Conservation (phyloP, 192 early-diverging fungal genomes). For the Backusella circina region DNA sequence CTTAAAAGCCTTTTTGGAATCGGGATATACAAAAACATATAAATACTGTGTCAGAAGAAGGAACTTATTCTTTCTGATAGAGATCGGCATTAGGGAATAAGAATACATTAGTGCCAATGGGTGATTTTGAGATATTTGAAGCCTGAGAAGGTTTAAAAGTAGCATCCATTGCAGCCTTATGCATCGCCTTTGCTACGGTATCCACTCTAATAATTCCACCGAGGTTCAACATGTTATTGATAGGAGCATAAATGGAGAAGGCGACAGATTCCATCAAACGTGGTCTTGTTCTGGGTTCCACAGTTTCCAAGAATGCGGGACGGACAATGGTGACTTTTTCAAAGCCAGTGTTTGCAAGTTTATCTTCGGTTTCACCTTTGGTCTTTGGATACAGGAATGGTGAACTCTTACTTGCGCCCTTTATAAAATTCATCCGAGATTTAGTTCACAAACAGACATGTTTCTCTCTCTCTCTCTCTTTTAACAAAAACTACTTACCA, state of each 20-base stretch:
- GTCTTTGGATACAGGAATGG: conserved; percentile 63
- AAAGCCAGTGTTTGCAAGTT: conserved; percentile 59
- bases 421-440: conserved; percentile 64
- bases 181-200: conserved; percentile 25
- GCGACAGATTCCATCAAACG: conserved; percentile 5
- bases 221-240: neutral
- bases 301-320: conserved; percentile 47
- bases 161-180: neutral
- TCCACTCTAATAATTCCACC: neutral
- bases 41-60: too few relatives aligned
- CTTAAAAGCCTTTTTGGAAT: too few relatives aligned
- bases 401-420: conserved; percentile 56
- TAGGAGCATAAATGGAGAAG: neutral
- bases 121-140: neutral
- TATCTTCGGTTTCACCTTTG: conserved; percentile 79
- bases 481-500: conserved; percentile 5
- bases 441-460: conserved; percentile 45
- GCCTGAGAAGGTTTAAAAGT: neutral
- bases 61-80: neutral
- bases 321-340: conserved; percentile 60
- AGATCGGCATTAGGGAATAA: neutral
- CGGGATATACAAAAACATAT: too few relatives aligned
- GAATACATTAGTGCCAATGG: neutral
- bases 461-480: neutral
- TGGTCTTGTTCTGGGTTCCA: conserved; percentile 34